These are phyloP conservation scores for Euphorbia tirucalli DNA, from an alignment of 345 rosid genomes.

Conservation along the genomic window DNA sequence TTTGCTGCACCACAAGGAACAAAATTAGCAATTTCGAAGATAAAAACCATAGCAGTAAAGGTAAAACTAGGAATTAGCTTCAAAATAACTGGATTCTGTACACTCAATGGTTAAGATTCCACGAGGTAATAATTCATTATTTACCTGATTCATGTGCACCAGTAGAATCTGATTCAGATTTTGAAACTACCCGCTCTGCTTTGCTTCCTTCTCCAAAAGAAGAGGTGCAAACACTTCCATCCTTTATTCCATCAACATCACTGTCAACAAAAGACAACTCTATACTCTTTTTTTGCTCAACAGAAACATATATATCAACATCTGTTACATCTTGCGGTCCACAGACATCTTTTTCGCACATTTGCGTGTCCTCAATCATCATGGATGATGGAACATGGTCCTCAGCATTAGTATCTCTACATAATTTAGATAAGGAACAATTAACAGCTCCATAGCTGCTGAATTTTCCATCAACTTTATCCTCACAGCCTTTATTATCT, in stretches of 20 bases:
- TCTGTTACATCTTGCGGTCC: conserved; percentile 16
- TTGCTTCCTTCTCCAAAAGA: conserved; percentile 23
- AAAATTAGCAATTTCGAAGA: conserved; percentile 11
- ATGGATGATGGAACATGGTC: conserved; percentile 17
- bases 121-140: conserved; percentile 17
- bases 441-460: conserved; percentile 13
- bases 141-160: conserved; percentile 42
- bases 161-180: conserved; percentile 33
- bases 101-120: conserved; percentile 9
- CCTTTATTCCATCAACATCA: conserved; percentile 20
- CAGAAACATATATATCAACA: conserved; percentile 13
- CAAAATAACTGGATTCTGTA: conserved; percentile 1
- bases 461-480: conserved; percentile 22
- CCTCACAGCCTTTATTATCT: conserved; percentile 26
- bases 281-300: conserved; percentile 25
- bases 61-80: background rate
- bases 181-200: conserved; percentile 29
- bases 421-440: conserved; percentile 28
- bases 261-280: conserved; percentile 32
- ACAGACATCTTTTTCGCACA: conserved; percentile 18
- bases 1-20: conserved; percentile 11
- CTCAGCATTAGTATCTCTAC: conserved; percentile 18
- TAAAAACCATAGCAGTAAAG: conserved; percentile 5
- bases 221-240: conserved; percentile 27
- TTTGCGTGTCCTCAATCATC: conserved; percentile 24